Conservation (phyloP, 768 basidiomycete species). For the Boletus sp. region DNA sequence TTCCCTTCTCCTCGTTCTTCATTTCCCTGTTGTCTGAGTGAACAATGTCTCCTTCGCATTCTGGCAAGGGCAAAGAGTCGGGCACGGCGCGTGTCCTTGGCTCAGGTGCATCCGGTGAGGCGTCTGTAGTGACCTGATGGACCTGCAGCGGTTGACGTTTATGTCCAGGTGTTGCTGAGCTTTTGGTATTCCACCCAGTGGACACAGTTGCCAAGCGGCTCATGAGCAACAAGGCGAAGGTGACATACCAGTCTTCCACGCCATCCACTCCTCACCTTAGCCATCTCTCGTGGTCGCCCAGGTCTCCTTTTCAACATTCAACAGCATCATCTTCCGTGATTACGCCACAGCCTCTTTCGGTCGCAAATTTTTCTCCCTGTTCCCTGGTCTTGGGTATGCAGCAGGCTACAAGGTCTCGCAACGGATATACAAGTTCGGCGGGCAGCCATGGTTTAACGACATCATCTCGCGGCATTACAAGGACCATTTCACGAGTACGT, state of each 20-base stretch:
- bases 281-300: constrained; percentile 22
- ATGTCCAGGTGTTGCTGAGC: constrained; percentile 81
- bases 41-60: constrained; percentile 48
- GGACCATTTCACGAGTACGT: constrained; percentile 72
- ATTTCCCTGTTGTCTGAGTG: background rate
- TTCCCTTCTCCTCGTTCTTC: background rate
- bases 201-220: constrained; percentile 98
- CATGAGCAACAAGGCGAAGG: constrained; percentile 96
- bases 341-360: constrained; percentile 65
- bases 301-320: constrained; percentile 64
- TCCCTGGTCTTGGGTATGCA: constrained; percentile 97
- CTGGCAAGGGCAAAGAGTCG: constrained; percentile 69
- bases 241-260: constrained; percentile 16
- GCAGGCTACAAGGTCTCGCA: constrained; percentile 97
- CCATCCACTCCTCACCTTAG: background rate
- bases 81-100: constrained; percentile 88
- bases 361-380: constrained; percentile 83
- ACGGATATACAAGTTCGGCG: constrained; percentile 96
- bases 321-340: constrained; percentile 85
- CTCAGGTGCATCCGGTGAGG: constrained; percentile 83
- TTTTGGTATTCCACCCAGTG: constrained; percentile 92
- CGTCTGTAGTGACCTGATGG: background rate
- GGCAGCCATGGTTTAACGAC: constrained; percentile 98
- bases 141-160: background rate
- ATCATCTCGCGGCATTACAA: constrained; percentile 81